These are phyloP conservation scores for Fusarium poae DNA, from an alignment of 2,329 filamentous ascomycete species.

Conservation along the genomic window DNA sequence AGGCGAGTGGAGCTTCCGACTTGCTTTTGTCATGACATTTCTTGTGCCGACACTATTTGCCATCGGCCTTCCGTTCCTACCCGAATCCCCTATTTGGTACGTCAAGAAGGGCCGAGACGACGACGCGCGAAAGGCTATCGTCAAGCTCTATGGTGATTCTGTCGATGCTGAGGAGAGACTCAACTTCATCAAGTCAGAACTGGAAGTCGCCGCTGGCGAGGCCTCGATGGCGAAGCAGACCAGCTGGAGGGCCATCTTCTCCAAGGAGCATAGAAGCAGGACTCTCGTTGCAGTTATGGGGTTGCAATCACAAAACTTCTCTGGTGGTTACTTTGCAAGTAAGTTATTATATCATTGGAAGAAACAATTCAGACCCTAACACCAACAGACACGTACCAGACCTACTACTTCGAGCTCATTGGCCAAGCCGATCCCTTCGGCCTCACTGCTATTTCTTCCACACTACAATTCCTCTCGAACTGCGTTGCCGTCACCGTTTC, in stretches of 20 bases:
- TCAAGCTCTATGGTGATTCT: conserved; percentile 42
- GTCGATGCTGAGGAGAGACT: conserved; percentile 45
- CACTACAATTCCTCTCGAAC: conserved; percentile 49
- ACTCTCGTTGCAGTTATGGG: conserved; percentile 48
- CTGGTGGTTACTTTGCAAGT: conserved; percentile 51
- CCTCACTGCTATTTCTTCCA: conserved; percentile 49
- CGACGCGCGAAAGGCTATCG: conserved; percentile 47
- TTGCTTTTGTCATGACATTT: conserved; percentile 50
- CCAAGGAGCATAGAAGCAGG: conserved; percentile 47
- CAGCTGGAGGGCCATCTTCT: conserved; percentile 50
- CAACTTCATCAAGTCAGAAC: conserved; percentile 46
- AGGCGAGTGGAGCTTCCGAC: conserved; percentile 47
- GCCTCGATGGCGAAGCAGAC: conserved; percentile 46
- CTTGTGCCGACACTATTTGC: conserved; percentile 47
- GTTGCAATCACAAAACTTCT: conserved; percentile 49
- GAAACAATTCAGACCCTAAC: not conserved
- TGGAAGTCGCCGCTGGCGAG: conserved; percentile 45
- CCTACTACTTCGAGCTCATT: conserved; percentile 51
- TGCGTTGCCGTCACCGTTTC: conserved; percentile 44
- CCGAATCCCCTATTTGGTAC: conserved; percentile 50
- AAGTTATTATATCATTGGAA: not conserved
- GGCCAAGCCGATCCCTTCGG: conserved; percentile 50
- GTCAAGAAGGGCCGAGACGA: conserved; percentile 49
- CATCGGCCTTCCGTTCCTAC: conserved; percentile 45
- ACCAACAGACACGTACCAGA: conserved; percentile 47